Percentiles rank a stretch among this genome's conserved stretches.
These are phyloP conservation scores for Actinomortierella ambigua DNA, from an alignment of 371 early-diverging fungal species.

Conservation along the genomic window DNA sequence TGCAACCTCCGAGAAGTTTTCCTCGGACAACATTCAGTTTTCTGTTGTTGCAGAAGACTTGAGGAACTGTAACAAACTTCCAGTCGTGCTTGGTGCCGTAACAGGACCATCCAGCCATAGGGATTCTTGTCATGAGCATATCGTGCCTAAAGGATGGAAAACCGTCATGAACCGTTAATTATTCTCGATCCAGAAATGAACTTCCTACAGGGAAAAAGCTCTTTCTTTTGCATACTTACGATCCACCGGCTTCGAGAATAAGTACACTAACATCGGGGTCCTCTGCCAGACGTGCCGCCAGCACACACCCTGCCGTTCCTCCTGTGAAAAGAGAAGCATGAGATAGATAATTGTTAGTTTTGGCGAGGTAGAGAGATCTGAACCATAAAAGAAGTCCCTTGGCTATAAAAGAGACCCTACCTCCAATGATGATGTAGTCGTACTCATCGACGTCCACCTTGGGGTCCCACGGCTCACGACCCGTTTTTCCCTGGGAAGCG, in stretches of 20 bases:
- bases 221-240: too few species aligned
- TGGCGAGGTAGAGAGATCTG: too few species aligned
- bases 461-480: not conserved
- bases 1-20: constrained; percentile 44
- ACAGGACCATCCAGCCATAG: too few species aligned
- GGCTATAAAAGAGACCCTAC: too few species aligned
- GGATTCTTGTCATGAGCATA: too few species aligned
- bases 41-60: constrained; percentile 19
- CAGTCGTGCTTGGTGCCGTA: constrained; percentile 8
- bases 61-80: constrained; percentile 16
- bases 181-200: too few species aligned
- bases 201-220: too few species aligned
- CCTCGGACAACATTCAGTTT: constrained; percentile 25
- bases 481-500: too few species aligned
- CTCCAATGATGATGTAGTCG: constrained; percentile 31
- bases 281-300: constrained; percentile 20
- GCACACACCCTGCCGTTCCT: constrained; percentile 31
- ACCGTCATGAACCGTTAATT: too few species aligned
- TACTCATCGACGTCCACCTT: constrained; percentile 1
- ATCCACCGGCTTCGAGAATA: constrained; percentile 27
- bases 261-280: constrained; percentile 20
- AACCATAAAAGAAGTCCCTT: too few species aligned
- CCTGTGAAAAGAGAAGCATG: constrained; percentile 9
- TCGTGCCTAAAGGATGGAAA: too few species aligned
- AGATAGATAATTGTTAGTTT: not conserved